Base-by-base conservation (phyloP, 2,329 filamentous ascomycete species). In the Akanthomyces lecanii region DNA sequence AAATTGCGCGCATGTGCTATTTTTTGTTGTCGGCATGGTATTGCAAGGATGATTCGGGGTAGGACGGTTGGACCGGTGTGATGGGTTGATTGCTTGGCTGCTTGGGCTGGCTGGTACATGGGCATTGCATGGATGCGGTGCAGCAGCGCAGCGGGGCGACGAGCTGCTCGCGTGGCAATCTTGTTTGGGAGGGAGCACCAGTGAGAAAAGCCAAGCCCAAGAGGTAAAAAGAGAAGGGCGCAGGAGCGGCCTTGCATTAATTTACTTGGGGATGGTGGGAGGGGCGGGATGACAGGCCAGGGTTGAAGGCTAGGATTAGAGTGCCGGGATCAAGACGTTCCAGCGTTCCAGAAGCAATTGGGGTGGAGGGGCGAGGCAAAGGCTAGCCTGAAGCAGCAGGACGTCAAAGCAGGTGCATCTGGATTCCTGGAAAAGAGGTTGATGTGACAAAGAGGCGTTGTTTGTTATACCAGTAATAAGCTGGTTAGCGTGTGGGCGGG, bases 311-410 rank as follows among this genome's bases (percentile, higher is more conserved):
- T 28, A 18, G 47, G 47, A 51, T 56, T 50, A 25, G 44, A 21
- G 45, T n/a, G 21, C 56, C 23, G 47, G 47, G 47, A 52, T 60
- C 47, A 56, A 48, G 44, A 58, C 42, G 55, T 38, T 58, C 55
- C 55, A 52, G 57, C 36, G 58, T 61, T 61, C 58, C 30, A 61
- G 58, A 61, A 61, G 58, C 48, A 25, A 23, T 14, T 1, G 25
- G 53, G 40, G 21, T 12, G 16, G 12, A 30, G 47, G 12, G 16
- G 7, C 7, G 16, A 33, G 25, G 52, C 18, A 14, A 36, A 47
- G 28, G 38, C 58, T 61, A 61, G 58, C 48, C 50, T n/a, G 50
- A 61, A 47, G 58, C 58, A 54, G 58, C 58, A 61, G 40, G 58
- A 47, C 23, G 3, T 11, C 21, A 23, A 42, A 44, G 14, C 18